phyloP scores from a whole-genome alignment of 2,329 filamentous ascomycete genomes.

The Phyllosticta paracitricarpa region DNA sequence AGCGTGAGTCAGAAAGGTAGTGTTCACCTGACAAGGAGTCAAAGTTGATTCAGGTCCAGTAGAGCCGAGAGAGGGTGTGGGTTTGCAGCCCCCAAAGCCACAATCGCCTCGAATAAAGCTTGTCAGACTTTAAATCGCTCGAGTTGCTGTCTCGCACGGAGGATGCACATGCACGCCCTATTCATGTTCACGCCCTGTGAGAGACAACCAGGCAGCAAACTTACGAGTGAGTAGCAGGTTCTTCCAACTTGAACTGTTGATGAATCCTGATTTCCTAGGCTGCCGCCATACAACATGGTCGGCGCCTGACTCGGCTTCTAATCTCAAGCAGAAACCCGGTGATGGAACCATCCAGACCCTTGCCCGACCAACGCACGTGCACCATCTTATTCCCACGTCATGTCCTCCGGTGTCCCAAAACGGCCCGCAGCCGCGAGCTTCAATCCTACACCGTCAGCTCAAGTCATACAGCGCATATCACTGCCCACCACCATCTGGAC shows the following conservation, averaged over 20 bases:
- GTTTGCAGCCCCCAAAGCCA: not conserved
- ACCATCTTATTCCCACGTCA: not conserved
- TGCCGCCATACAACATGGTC: not conserved
- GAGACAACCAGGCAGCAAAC: not conserved
- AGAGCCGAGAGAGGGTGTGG: not conserved
- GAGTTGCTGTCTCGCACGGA: not conserved
- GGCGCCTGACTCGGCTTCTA: not conserved
- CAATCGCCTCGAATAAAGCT: not conserved
- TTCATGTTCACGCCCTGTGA: not conserved
- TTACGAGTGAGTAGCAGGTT: not conserved
- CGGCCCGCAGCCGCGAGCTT: not conserved
- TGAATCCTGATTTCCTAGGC: not conserved
- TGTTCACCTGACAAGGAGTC: not conserved
- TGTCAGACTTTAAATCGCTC: not conserved
- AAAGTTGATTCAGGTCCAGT: not conserved
- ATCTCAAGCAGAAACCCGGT: not conserved
- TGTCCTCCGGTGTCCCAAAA: not conserved
- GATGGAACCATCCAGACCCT: not conserved
- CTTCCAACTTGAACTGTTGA: not conserved
- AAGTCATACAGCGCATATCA: not conserved
- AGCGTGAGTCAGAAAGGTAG: not conserved
- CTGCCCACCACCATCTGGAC: not conserved
- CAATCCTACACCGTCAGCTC: not conserved
- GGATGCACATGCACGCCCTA: not conserved
- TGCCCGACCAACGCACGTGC: not conserved